Evolutionary conservation across 2,329 filamentous ascomycete species (phyloP).

Genomic region (Exophiala xenobiotica): DNA sequence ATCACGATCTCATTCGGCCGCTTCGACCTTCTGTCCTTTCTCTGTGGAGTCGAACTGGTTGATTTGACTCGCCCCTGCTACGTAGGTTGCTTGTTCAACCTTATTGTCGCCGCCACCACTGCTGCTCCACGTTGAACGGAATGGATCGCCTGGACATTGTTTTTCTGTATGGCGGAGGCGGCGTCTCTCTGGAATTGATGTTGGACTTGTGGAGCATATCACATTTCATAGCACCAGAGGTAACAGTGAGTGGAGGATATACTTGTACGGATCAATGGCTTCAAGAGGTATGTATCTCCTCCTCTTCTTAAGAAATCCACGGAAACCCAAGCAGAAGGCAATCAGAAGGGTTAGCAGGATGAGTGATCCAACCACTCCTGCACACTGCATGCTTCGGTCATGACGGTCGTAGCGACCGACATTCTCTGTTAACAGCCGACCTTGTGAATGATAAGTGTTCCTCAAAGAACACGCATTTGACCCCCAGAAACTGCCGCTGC

Average conservation of each 20-base stretch:
- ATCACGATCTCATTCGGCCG: constrained; percentile 1
- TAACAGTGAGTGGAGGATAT: too few relatives aligned
- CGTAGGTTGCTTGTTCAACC: background rate
- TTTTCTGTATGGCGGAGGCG: too few relatives aligned
- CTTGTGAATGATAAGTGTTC: background rate
- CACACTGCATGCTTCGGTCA: background rate
- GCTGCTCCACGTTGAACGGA: background rate
- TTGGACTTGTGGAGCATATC: too few relatives aligned
- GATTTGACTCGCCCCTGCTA: background rate
- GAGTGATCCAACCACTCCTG: too few relatives aligned
- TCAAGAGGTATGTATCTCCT: too few relatives aligned
- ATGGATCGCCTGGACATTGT: background rate
- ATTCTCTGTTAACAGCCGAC: background rate
- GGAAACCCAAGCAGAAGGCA: too few relatives aligned
- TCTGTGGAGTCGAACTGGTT: background rate
- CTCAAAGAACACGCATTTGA: background rate
- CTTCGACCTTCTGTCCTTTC: constrained; percentile 2
- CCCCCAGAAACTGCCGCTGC: background rate
- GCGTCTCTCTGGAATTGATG: too few relatives aligned
- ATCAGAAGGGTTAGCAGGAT: too few relatives aligned
- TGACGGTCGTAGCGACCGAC: background rate
- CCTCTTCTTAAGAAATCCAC: too few relatives aligned
- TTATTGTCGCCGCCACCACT: background rate
- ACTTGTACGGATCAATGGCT: too few relatives aligned
- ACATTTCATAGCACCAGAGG: too few relatives aligned